These are phyloP conservation scores for Populus alba DNA, from an alignment of 345 rosid species.

Conservation along the genomic window DNA sequence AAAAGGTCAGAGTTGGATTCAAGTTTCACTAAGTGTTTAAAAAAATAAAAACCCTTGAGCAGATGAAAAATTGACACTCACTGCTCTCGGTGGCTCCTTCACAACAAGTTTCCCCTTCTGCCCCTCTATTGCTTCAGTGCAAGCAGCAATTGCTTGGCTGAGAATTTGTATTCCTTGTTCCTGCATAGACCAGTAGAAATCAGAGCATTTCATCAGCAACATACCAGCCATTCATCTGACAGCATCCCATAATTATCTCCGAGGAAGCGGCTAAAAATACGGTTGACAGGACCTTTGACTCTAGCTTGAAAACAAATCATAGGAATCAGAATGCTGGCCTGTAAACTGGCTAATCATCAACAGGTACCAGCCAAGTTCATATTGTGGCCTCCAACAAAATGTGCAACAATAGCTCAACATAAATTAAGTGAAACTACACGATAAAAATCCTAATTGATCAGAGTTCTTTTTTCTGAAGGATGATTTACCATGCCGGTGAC, in stretches of 20 bases:
- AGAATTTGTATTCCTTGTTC: constrained; percentile 91
- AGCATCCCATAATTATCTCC: background rate
- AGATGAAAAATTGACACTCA: constrained; percentile 37
- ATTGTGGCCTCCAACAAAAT: background rate
- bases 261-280: background rate
- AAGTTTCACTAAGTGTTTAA: background rate
- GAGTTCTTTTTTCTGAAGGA: background rate
- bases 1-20: background rate
- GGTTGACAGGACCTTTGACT: background rate
- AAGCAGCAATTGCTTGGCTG: constrained; percentile 67
- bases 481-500: background rate
- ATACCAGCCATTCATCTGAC: background rate
- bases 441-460: background rate
- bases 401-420: background rate
- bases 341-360: background rate
- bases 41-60: background rate
- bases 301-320: background rate
- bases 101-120: constrained; percentile 88
- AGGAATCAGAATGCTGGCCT: background rate
- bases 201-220: background rate
- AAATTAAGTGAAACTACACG: background rate
- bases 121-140: constrained; percentile 71
- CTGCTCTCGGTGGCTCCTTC: constrained; percentile 93
- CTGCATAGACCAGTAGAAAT: constrained; percentile 34
- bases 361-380: background rate